Percentiles rank a stretch among this genome's conserved stretches.
Evolutionary conservation across 768 basidiomycete species (phyloP).

Genomic region (Saitozyma podzolica): DNA sequence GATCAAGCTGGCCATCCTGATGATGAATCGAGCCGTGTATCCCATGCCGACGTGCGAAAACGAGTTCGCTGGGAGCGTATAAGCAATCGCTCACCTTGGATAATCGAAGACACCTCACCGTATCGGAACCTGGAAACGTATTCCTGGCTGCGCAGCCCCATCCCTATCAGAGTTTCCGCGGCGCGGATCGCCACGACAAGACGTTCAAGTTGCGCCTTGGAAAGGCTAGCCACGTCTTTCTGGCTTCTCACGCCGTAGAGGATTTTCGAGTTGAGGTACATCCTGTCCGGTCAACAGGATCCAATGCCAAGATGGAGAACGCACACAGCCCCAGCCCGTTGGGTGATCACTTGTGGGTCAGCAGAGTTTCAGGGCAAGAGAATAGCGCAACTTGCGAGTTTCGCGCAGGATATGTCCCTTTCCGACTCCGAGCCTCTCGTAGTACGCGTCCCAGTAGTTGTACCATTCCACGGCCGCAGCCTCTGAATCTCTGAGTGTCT

Average conservation of each 20-base stretch:
- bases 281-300: slow-evolving; percentile 7
- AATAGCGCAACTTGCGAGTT: no score
- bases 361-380: no score
- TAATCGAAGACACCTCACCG: slow-evolving; percentile 13
- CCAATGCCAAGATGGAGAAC: not conserved
- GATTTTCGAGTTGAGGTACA: slow-evolving; percentile 33
- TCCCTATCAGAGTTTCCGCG: slow-evolving; percentile 33
- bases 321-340: slow-evolving; percentile 17
- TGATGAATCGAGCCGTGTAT: slow-evolving; percentile 39
- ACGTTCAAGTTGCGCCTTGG: slow-evolving; percentile 22
- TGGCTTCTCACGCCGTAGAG: slow-evolving; percentile 33
- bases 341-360: slow-evolving; percentile 25
- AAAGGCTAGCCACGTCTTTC: slow-evolving; percentile 29
- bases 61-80: slow-evolving; percentile 13
- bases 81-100: no score
- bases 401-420: no score
- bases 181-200: slow-evolving; percentile 31
- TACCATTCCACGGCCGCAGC: slow-evolving; percentile 23
- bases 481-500: slow-evolving; percentile 22
- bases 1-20: slow-evolving; percentile 35
- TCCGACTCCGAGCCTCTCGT: not conserved
- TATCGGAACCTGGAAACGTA: slow-evolving; percentile 22
- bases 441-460: slow-evolving; percentile 37
- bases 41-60: slow-evolving; percentile 20
- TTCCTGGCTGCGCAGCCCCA: slow-evolving; percentile 20